These are phyloP conservation scores for Rhynchosporium agropyri DNA, from an alignment of 2,329 filamentous ascomycete genomes.

Conservation along the genomic window DNA sequence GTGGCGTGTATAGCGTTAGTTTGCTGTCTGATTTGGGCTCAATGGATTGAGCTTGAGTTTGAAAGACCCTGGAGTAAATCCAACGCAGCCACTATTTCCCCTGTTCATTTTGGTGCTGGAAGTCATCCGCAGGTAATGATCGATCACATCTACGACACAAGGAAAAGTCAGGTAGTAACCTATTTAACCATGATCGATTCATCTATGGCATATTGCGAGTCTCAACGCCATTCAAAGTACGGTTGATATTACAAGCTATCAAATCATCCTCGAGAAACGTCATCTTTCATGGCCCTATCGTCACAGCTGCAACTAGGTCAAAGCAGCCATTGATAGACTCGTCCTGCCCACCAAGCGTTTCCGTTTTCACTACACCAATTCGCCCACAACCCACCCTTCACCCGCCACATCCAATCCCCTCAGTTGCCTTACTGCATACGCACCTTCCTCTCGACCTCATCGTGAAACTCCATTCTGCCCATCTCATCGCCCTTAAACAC, in stretches of 20 bases:
- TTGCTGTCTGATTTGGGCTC: conserved; percentile 7
- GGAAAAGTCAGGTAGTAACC: too few species aligned
- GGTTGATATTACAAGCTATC: conserved; percentile 32
- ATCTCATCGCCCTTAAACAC: conserved; percentile 81
- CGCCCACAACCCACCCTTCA: conserved; percentile 16
- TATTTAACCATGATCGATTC: conserved; percentile 22
- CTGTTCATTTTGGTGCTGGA: not conserved
- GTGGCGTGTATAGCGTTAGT: conserved; percentile 25
- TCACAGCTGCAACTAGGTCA: too few species aligned
- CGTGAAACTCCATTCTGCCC: conserved; percentile 73
- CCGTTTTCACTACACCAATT: not conserved
- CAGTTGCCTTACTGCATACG: conserved; percentile 59
- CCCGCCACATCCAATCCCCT: conserved; percentile 16
- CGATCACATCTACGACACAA: too few species aligned
- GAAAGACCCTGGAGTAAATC: conserved; percentile 32
- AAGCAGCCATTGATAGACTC: too few species aligned
- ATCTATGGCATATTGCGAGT: conserved; percentile 24
- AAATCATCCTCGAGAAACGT: not conserved
- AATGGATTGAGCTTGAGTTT: not conserved
- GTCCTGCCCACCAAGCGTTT: too few species aligned
- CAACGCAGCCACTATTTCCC: conserved; percentile 30
- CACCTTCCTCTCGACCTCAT: conserved; percentile 92
- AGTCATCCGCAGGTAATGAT: not conserved
- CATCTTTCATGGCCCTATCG: too few species aligned
- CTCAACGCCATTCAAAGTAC: conserved; percentile 31